Conservation (phyloP, 2,329 filamentous ascomycete genomes). For the Colletotrichum viniferum region DNA sequence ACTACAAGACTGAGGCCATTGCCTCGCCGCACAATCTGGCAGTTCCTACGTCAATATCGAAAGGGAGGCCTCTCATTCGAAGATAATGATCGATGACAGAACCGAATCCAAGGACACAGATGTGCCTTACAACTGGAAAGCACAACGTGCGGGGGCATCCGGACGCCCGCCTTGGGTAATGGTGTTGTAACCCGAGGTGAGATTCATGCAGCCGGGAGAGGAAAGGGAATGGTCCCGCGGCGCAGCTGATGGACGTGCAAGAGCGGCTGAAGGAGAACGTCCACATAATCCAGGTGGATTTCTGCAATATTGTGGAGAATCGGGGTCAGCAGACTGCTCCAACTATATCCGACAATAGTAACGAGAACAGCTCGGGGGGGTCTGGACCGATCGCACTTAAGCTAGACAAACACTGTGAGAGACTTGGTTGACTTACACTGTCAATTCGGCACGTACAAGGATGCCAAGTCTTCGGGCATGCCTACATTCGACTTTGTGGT, state of each 20-base stretch:
- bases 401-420: slow-evolving; percentile 14
- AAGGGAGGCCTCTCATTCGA: background rate
- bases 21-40: background rate
- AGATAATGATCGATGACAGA: background rate
- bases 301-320: background rate
- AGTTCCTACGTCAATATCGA: slow-evolving; percentile 13
- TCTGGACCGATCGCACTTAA: background rate
- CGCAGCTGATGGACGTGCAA: background rate
- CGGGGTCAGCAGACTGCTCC: slow-evolving; percentile 11
- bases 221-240: background rate
- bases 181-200: background rate
- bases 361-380: background rate
- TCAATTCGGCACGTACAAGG: background rate
- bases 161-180: background rate
- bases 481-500: background rate
- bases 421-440: background rate
- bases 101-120: background rate
- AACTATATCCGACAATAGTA: background rate
- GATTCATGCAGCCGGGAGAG: background rate
- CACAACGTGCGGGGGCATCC: background rate
- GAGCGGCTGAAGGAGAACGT: background rate
- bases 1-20: background rate
- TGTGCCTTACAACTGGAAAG: slow-evolving; percentile 1
- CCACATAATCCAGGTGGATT: background rate
- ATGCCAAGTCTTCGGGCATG: slow-evolving; percentile 8